Conservation (phyloP, 495 filamentous ascomycete species). For the Penicillium antarcticum region DNA sequence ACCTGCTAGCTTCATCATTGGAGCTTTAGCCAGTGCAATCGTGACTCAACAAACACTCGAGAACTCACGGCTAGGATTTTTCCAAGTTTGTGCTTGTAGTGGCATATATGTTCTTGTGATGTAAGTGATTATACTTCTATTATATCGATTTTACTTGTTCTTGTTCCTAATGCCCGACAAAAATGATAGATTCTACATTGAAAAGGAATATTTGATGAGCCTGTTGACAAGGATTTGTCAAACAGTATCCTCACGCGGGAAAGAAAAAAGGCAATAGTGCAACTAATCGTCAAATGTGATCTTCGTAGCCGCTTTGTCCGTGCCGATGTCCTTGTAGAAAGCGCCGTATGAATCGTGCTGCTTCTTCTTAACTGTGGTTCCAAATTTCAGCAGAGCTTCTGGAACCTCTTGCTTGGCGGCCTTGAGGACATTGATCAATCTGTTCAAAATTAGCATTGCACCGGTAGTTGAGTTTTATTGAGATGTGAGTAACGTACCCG, state of each 20-base stretch:
- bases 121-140: constrained; percentile 44
- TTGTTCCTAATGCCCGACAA: constrained; percentile 8
- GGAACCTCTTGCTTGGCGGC: constrained; percentile 86
- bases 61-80: constrained; percentile 33
- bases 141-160: not conserved
- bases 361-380: constrained; percentile 99
- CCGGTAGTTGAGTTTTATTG: not conserved
- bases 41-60: constrained; percentile 21
- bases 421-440: constrained; percentile 86
- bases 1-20: constrained; percentile 30
- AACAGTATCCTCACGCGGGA: constrained; percentile 14
- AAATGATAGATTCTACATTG: constrained; percentile 51
- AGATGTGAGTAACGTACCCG: constrained; percentile 55
- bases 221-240: constrained; percentile 43
- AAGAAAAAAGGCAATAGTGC: constrained; percentile 20
- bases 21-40: constrained; percentile 28
- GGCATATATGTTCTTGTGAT: constrained; percentile 53
- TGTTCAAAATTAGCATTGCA: constrained; percentile 21
- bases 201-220: constrained; percentile 54
- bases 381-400: constrained; percentile 85
- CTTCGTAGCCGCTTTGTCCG: constrained; percentile 80
- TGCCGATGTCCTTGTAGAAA: constrained; percentile 80
- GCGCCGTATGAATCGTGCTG: constrained; percentile 87
- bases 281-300: constrained; percentile 80
- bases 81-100: constrained; percentile 49